Evolutionary conservation across 2,329 filamentous ascomycete genomes (phyloP).

Genomic region (Hypomyces perniciosus): DNA sequence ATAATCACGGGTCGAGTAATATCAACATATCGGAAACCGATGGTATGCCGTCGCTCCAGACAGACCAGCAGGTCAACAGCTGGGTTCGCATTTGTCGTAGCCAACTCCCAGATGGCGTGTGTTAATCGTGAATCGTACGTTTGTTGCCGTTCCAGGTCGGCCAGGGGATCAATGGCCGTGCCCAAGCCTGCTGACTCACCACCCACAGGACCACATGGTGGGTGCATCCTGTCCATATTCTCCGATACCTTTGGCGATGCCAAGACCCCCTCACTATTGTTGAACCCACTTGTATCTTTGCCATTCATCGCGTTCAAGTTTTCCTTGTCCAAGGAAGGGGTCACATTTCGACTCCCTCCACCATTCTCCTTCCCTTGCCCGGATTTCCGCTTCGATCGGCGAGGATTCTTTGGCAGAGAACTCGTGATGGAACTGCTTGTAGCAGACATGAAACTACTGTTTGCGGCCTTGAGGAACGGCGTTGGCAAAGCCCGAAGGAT

Average conservation of each 20-base stretch:
- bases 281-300: slow-evolving; percentile 20
- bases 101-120: slow-evolving; percentile 88
- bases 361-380: slow-evolving; percentile 33
- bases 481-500: slow-evolving; percentile 87
- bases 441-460: slow-evolving; percentile 89
- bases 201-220: slow-evolving; percentile 20
- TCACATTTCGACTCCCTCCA: slow-evolving; percentile 30
- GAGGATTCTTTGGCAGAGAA: slow-evolving; percentile 62
- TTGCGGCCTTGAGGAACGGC: slow-evolving; percentile 86
- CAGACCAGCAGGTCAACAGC: slow-evolving; percentile 91
- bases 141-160: slow-evolving; percentile 65
- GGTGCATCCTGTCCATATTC: slow-evolving; percentile 44
- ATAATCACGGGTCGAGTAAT: slow-evolving; percentile 89
- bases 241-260: slow-evolving; percentile 33
- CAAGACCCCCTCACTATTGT: slow-evolving; percentile 17
- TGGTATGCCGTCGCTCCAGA: slow-evolving; percentile 80
- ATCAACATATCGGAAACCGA: slow-evolving; percentile 95
- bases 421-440: slow-evolving; percentile 82
- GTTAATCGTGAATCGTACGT: slow-evolving; percentile 82
- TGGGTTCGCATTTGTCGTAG: slow-evolving; percentile 86
- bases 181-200: slow-evolving; percentile 35
- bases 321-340: slow-evolving; percentile 44
- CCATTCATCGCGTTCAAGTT: slow-evolving; percentile 30
- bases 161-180: slow-evolving; percentile 54
- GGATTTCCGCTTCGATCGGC: slow-evolving; percentile 55